A percentile compares a stretch with the other conserved stretches of the same genome.
Evolutionary conservation across 2,329 filamentous ascomycete genomes (phyloP).

Genomic region (Penicillium sp.): DNA sequence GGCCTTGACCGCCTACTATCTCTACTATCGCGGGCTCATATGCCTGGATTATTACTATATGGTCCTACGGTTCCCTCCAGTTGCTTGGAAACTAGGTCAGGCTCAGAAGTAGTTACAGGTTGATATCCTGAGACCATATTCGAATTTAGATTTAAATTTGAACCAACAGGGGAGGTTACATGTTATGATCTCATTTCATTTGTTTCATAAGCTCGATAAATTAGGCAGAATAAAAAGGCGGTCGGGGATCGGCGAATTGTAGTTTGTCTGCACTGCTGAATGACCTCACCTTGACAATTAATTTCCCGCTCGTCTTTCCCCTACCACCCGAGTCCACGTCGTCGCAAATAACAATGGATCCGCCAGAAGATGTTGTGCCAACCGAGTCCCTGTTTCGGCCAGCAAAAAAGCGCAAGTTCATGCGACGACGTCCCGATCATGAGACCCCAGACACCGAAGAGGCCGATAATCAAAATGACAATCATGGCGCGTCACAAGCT

Average conservation of each 20-base stretch:
- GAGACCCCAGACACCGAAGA: conserved; percentile 17
- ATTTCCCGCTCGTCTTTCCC: conserved; percentile 1
- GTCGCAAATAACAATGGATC: conserved; percentile 27
- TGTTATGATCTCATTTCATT: neutral
- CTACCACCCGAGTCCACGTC: neutral
- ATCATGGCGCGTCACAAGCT: conserved; percentile 11
- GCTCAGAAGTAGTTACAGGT: neutral
- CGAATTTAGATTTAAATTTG: neutral
- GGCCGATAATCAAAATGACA: conserved; percentile 12
- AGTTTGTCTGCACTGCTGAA: conserved; percentile 5
- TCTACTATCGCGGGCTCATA: neutral
- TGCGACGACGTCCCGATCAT: conserved; percentile 43
- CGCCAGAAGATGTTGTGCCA: conserved; percentile 21
- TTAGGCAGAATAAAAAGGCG: conserved; percentile 1
- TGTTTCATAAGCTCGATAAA: neutral
- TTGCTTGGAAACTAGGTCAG: neutral
- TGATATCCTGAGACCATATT: too few relatives aligned
- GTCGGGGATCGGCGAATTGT: neutral
- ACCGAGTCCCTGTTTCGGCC: conserved; percentile 45
- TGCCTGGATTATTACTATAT: neutral
- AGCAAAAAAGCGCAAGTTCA: conserved; percentile 51
- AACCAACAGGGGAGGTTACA: neutral
- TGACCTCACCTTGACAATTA: conserved; percentile 15
- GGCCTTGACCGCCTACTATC: neutral
- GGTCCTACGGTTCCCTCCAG: neutral